These are phyloP conservation scores for Neofusicoccum sp. DNA, from an alignment of 2,329 filamentous ascomycete genomes.

Conservation along the genomic window DNA sequence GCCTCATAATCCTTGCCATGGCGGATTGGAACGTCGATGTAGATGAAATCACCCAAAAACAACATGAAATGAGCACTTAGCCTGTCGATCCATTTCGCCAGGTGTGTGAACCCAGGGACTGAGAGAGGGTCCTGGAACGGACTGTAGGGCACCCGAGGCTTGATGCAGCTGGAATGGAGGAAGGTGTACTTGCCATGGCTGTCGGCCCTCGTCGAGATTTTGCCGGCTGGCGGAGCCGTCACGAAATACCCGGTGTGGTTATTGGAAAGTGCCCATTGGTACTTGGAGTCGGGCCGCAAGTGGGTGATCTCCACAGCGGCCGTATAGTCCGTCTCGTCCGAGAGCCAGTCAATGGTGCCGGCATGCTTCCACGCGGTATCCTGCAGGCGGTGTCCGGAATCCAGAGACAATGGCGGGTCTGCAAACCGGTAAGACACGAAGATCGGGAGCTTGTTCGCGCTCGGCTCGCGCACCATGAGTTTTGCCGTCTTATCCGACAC, in stretches of 20 bases:
- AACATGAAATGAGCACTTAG: constrained; percentile 72
- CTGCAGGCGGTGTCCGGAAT: constrained; percentile 48
- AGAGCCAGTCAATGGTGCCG: constrained; percentile 63
- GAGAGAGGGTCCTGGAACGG: constrained; percentile 78
- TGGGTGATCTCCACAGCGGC: constrained; percentile 65
- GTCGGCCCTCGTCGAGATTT: constrained; percentile 51
- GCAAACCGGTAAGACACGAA: constrained; percentile 60
- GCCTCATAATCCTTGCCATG: constrained; percentile 70
- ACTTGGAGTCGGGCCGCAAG: constrained; percentile 68
- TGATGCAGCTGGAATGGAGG: constrained; percentile 87
- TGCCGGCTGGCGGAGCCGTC: constrained; percentile 69
- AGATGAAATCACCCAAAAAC: constrained; percentile 83
- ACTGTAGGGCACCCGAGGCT: constrained; percentile 85
- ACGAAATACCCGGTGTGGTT: constrained; percentile 81
- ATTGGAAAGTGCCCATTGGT: constrained; percentile 83
- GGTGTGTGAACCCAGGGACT: constrained; percentile 74
- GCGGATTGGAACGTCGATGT: constrained; percentile 80
- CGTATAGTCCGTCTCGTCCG: constrained; percentile 80
- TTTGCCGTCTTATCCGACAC: constrained; percentile 78
- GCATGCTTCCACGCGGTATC: constrained; percentile 66
- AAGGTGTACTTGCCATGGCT: constrained; percentile 78
- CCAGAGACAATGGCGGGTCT: constrained; percentile 45
- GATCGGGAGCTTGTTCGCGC: constrained; percentile 72
- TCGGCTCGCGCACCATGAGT: constrained; percentile 80
- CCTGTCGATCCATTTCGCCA: constrained; percentile 69